These are phyloP conservation scores for Puccinia brachypodii DNA, from an alignment of 1,284 basidiomycete genomes.

Conservation along the genomic window DNA sequence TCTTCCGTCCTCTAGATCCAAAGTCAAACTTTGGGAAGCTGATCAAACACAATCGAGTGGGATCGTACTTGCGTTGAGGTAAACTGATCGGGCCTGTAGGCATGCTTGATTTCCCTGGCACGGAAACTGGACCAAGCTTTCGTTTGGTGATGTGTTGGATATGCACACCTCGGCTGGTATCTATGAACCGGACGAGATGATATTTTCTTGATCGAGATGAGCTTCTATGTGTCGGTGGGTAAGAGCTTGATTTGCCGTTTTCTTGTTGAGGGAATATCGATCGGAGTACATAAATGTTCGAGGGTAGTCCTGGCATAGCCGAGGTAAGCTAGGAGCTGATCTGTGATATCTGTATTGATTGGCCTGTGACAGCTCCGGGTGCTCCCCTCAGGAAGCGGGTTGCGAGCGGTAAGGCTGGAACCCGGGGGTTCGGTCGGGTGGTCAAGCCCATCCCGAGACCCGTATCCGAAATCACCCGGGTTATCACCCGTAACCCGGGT, in stretches of 20 bases:
- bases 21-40: conserved; percentile 59
- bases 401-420: too few relatives aligned
- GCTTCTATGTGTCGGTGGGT: not conserved
- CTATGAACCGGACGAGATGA: not conserved
- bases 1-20: conserved; percentile 66
- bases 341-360: too few relatives aligned
- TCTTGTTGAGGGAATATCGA: too few relatives aligned
- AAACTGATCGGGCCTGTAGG: conserved; percentile 63
- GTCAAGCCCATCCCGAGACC: not conserved
- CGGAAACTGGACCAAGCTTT: not conserved
- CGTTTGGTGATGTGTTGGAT: not conserved
- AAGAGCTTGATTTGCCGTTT: not conserved
- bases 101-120: conserved; percentile 14
- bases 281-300: too few relatives aligned
- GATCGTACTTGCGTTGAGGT: conserved; percentile 77
- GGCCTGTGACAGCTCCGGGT: too few relatives aligned
- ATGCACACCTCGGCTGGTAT: not conserved
- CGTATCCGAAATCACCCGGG: not conserved
- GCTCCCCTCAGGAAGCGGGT: too few relatives aligned
- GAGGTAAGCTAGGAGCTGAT: too few relatives aligned
- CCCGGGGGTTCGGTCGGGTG: not conserved
- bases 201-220: not conserved
- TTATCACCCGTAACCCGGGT: not conserved
- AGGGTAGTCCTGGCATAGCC: too few relatives aligned
- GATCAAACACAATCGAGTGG: conserved; percentile 72